These are phyloP conservation scores for Syzygium malaccense DNA, from an alignment of 441 rosid genomes.

Conservation along the genomic window DNA sequence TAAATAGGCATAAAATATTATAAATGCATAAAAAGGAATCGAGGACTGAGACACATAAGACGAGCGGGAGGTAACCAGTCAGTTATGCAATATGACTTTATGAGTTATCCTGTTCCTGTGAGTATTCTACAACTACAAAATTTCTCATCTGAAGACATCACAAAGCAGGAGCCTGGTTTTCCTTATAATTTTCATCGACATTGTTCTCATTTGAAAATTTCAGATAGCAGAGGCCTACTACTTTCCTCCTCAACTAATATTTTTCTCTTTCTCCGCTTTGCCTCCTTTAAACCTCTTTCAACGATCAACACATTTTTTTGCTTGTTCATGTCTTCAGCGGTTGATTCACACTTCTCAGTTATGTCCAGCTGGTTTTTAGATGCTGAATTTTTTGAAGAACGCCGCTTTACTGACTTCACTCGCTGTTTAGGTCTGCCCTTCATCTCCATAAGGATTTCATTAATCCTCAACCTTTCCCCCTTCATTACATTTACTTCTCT, in stretches of 20 bases:
- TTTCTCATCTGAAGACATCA: not conserved
- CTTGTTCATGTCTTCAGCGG: slow-evolving; percentile 3
- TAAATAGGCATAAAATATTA: not conserved
- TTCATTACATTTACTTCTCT: slow-evolving; percentile 5
- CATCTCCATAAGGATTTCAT: slow-evolving; percentile 11
- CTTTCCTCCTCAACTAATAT: not conserved
- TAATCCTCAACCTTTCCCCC: slow-evolving; percentile 2
- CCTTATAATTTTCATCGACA: not conserved
- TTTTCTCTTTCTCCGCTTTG: not conserved
- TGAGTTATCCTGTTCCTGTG: not conserved
- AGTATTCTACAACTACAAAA: not conserved
- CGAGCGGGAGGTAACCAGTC: not conserved
- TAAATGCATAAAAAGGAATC: not conserved
- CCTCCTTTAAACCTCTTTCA: slow-evolving; percentile 2
- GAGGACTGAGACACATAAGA: not conserved
- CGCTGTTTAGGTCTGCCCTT: slow-evolving; percentile 20
- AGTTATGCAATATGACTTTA: not conserved
- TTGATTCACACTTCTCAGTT: not conserved
- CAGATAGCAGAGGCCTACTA: slow-evolving; percentile 8
- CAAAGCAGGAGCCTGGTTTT: not conserved
- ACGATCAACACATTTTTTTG: not conserved
- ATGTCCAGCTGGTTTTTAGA: slow-evolving; percentile 3
- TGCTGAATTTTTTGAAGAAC: not conserved
- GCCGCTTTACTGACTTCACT: slow-evolving; percentile 5
- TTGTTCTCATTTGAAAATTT: slow-evolving; percentile 20